Conservation (phyloP, 192 early-diverging fungal genomes). For the Glomus cerebriforme region DNA sequence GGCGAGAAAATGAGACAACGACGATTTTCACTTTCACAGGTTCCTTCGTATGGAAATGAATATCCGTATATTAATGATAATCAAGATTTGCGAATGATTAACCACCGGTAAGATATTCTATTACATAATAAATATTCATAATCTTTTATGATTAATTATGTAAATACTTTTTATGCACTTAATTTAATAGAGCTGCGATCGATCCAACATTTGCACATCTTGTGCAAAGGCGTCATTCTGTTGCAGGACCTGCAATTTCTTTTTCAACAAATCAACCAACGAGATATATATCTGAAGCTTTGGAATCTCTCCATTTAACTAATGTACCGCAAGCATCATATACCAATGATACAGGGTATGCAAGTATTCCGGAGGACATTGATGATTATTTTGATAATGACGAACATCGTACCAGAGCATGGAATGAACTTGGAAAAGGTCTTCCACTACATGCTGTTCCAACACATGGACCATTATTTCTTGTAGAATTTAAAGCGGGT, state of each 20-base stretch:
- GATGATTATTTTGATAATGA: slow-evolving; percentile 48
- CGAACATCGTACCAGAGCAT: slow-evolving; percentile 29
- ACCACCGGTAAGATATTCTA: slow-evolving; percentile 19
- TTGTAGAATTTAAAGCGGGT: slow-evolving; percentile 89
- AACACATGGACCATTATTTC: slow-evolving; percentile 64
- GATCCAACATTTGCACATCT: slow-evolving; percentile 35
- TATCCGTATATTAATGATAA: slow-evolving; percentile 21
- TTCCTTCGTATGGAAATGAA: slow-evolving; percentile 32
- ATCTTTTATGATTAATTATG: slow-evolving; percentile 14
- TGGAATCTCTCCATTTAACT: slow-evolving; percentile 39
- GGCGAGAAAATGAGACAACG: slow-evolving; percentile 54
- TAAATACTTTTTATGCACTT: not conserved
- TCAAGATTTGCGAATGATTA: slow-evolving; percentile 29
- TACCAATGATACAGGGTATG: slow-evolving; percentile 26
- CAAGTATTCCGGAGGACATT: slow-evolving; percentile 32
- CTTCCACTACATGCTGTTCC: slow-evolving; percentile 49
- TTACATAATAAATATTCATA: not conserved
- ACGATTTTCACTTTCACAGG: slow-evolving; percentile 59
- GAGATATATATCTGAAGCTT: slow-evolving; percentile 35
- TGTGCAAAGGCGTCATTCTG: slow-evolving; percentile 52
- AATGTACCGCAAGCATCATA: slow-evolving; percentile 30
- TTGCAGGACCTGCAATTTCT: slow-evolving; percentile 49
- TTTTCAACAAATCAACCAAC: slow-evolving; percentile 35
- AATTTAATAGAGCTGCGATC: slow-evolving; percentile 9
- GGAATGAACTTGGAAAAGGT: slow-evolving; percentile 48